Base-by-base conservation (phyloP, 257 asterid species). In the Craterostigma plantagineum region DNA sequence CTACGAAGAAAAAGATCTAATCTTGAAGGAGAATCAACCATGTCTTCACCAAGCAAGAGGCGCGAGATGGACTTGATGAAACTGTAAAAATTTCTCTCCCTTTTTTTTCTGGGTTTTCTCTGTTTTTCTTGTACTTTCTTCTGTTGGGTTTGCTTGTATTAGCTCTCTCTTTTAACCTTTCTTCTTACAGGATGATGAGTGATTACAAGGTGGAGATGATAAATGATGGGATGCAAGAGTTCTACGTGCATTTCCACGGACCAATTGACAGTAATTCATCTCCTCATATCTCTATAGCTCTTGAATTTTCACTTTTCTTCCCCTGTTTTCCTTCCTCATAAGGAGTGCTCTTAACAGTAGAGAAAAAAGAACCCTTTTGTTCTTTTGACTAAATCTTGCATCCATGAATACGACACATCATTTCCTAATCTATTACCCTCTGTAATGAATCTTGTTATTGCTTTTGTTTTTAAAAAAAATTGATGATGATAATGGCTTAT, bases 1-100 rank as follows among this genome's bases (percentile, higher is more conserved):
- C 30, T 23, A 2, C 30, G 4, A 23, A 23, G 30, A 23, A 23
- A 23, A 23, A 23, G 30, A 23, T 23, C 30, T 23, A 36, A 43
- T 18, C 30, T 43, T 11, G 48, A 43, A 12, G 11, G 3, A 16
- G 23, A 46, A 16, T 38, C 35, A 51, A 59, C 48, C 61, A 87
- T 90, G 98, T 83, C 95, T 70, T 90, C 98, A 33, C 98, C 95
- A 37, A 90, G 86, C 92, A 90, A 90, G 73, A 72, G 95, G 66
- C 73, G 98, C 39, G 98, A 82, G 72, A 90, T 76, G 92, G 98
- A 82, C 76, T 63, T 90, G 42, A 90, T 90, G 95, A 83, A 83
- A 62, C 63, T 90, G 98, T 87, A 62, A 70, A 34, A 38, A 55
- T n/a, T 49, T 53, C 5, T 49, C 45, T 38, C 57, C 2, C 34